Conservation (phyloP, 495 filamentous ascomycete species). For the Penicillium subrubescens region DNA sequence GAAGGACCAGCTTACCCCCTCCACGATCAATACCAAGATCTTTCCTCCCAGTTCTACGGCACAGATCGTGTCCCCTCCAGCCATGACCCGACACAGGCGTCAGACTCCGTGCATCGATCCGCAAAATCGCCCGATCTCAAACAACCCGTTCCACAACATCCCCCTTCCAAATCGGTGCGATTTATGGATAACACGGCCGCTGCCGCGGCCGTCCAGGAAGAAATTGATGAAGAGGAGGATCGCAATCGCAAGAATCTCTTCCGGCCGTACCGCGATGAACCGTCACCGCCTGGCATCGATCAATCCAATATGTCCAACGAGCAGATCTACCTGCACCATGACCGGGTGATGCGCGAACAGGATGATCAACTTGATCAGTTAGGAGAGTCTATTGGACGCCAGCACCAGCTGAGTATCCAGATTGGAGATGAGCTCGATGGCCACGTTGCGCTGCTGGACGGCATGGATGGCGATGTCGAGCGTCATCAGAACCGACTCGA, state of each 20-base stretch:
- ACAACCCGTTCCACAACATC: conserved; percentile 51
- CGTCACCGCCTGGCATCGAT: conserved; percentile 62
- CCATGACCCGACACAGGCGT: conserved; percentile 64
- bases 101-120: conserved; percentile 60
- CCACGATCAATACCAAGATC: conserved; percentile 57
- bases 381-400: conserved; percentile 83
- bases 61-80: conserved; percentile 57
- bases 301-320: conserved; percentile 72
- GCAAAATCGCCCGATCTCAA: conserved; percentile 47
- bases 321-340: conserved; percentile 86
- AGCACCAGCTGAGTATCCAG: conserved; percentile 90
- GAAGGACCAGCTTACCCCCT: conserved; percentile 68
- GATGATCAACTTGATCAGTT: conserved; percentile 90
- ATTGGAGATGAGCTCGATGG: conserved; percentile 95
- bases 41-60: conserved; percentile 64
- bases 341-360: conserved; percentile 76
- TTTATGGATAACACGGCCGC: conserved; percentile 71
- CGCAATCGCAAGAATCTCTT: conserved; percentile 64
- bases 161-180: conserved; percentile 77
- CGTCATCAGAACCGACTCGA: conserved; percentile 76
- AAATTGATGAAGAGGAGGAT: conserved; percentile 50
- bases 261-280: conserved; percentile 61
- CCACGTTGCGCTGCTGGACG: conserved; percentile 86
- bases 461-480: conserved; percentile 80
- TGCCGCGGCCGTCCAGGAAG: conserved; percentile 37